A percentile compares a stretch with the other conserved stretches of the same genome.
phyloP scores from a whole-genome alignment of 2,329 filamentous ascomycete species.

The Penicillium paneum region DNA sequence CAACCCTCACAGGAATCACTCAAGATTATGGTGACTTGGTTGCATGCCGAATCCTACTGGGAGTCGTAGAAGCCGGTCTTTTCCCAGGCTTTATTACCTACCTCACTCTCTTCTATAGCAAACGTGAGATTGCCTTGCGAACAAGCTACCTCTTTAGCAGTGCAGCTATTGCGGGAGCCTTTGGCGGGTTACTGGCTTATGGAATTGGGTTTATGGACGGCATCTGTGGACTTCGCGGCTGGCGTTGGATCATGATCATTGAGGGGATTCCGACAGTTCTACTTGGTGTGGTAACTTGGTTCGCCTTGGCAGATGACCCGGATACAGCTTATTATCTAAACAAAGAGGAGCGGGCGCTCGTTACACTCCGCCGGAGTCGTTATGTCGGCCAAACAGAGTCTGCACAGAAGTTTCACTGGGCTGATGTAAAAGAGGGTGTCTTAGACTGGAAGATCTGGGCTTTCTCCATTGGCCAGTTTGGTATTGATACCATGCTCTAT shows the following conservation, averaged over 20 bases:
- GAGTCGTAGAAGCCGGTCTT: slow-evolving; percentile 65
- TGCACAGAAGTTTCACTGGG: slow-evolving; percentile 55
- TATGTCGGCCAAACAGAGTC: slow-evolving; percentile 51
- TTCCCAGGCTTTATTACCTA: slow-evolving; percentile 68
- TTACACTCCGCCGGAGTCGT: slow-evolving; percentile 49
- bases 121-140: slow-evolving; percentile 67
- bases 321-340: slow-evolving; percentile 62
- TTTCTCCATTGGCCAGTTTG: slow-evolving; percentile 69
- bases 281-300: slow-evolving; percentile 55
- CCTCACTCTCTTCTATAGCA: slow-evolving; percentile 73
- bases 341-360: slow-evolving; percentile 58
- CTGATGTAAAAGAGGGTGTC: slow-evolving; percentile 64
- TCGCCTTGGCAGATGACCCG: slow-evolving; percentile 64
- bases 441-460: slow-evolving; percentile 73
- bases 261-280: slow-evolving; percentile 58
- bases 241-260: slow-evolving; percentile 66
- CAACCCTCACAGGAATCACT: slow-evolving; percentile 59
- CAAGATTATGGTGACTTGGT: slow-evolving; percentile 63
- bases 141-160: slow-evolving; percentile 66
- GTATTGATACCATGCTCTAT: slow-evolving; percentile 73
- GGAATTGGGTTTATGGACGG: slow-evolving; percentile 72
- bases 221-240: slow-evolving; percentile 60
- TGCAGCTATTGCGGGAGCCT: slow-evolving; percentile 67
- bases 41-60: slow-evolving; percentile 66
- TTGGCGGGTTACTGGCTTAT: slow-evolving; percentile 70